These are phyloP conservation scores for Didymosphaeria variabile DNA, from an alignment of 2,329 filamentous ascomycete species.

Conservation along the genomic window DNA sequence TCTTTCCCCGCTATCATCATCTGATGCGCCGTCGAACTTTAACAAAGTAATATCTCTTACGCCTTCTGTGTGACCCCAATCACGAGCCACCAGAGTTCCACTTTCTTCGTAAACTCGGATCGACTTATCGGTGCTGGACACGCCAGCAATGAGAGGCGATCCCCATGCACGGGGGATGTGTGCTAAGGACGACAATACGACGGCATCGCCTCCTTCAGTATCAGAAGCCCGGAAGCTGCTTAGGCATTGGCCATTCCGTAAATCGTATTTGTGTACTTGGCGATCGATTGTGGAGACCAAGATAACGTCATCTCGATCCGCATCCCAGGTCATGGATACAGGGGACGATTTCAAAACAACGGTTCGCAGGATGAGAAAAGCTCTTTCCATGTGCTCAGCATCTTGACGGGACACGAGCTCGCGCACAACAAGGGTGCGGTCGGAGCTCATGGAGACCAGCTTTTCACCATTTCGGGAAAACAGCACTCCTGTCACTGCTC, in stretches of 20 bases:
- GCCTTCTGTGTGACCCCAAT: constrained; percentile 95
- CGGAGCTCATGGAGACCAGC: constrained; percentile 81
- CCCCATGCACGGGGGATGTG: constrained; percentile 65
- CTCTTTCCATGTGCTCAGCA: constrained; percentile 66
- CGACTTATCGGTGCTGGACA: constrained; percentile 95
- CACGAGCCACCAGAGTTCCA: constrained; percentile 81
- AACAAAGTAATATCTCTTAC: constrained; percentile 82
- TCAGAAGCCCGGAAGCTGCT: constrained; percentile 85
- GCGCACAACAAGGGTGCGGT: constrained; percentile 85
- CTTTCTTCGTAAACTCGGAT: constrained; percentile 87
- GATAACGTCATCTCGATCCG: constrained; percentile 66
- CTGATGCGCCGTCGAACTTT: constrained; percentile 50
- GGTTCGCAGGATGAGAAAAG: constrained; percentile 78
- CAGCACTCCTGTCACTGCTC: constrained; percentile 80
- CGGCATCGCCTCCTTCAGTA: constrained; percentile 79
- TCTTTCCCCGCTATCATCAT: constrained; percentile 59
- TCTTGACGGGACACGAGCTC: constrained; percentile 78
- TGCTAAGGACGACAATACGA: constrained; percentile 81
- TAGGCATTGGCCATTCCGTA: constrained; percentile 73
- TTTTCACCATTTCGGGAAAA: constrained; percentile 75
- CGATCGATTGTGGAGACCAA: constrained; percentile 70
- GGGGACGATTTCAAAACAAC: constrained; percentile 88
- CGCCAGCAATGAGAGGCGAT: constrained; percentile 78
- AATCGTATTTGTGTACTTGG: constrained; percentile 66
- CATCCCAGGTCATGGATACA: constrained; percentile 78